These are phyloP conservation scores for Thelephora aurantiotincta DNA, from an alignment of 768 basidiomycete species.

Conservation along the genomic window DNA sequence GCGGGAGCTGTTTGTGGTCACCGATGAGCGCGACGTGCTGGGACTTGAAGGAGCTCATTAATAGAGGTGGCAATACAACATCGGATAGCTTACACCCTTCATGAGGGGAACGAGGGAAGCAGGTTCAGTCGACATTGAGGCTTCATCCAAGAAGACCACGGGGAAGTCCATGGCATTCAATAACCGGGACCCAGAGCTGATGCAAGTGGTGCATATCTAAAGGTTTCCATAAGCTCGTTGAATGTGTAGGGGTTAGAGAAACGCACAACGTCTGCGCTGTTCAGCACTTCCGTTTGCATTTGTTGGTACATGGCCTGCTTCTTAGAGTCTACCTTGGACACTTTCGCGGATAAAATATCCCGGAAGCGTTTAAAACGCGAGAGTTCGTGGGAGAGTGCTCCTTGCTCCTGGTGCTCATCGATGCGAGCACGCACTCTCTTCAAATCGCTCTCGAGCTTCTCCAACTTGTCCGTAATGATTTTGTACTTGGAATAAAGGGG, in stretches of 20 bases:
- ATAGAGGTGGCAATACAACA: constrained; percentile 5
- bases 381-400: too few relatives aligned
- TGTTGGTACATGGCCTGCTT: constrained; percentile 41
- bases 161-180: constrained; percentile 77
- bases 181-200: constrained; percentile 54
- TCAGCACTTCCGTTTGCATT: constrained; percentile 53
- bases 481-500: constrained; percentile 32
- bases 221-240: background rate
- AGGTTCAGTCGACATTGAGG: constrained; percentile 93
- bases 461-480: constrained; percentile 25
- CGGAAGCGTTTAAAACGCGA: too few relatives aligned
- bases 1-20: constrained; percentile 94
- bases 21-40: constrained; percentile 81
- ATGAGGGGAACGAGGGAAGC: constrained; percentile 83
- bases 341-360: constrained; percentile 1
- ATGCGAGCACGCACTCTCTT: too few relatives aligned
- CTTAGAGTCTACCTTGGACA: constrained; percentile 23
- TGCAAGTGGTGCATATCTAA: constrained; percentile 83
- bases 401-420: too few relatives aligned
- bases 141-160: constrained; percentile 88
- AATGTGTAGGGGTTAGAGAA: background rate
- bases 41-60: constrained; percentile 30
- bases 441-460: constrained; percentile 11
- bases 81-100: constrained; percentile 63
- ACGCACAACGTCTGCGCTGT: constrained; percentile 60